Evolutionary conservation across 2,329 filamentous ascomycete species (phyloP).

Genomic region (Lachnellula occidentalis): DNA sequence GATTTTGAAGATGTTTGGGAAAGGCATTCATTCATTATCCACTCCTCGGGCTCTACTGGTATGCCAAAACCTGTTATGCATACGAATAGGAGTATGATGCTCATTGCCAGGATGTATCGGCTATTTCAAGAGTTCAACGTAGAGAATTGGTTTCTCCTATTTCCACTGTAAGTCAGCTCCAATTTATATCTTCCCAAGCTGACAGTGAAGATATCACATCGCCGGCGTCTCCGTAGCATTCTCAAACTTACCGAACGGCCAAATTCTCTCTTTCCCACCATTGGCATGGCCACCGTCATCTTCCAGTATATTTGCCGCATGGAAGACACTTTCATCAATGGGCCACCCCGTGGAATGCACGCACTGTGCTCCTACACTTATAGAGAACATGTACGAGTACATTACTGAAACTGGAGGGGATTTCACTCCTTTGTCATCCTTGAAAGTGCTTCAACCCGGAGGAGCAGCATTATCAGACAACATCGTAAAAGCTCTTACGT

Average conservation of each 20-base stretch:
- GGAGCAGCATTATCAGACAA: constrained; percentile 27
- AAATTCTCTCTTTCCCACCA: constrained; percentile 30
- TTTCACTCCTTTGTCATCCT: constrained; percentile 24
- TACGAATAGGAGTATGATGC: constrained; percentile 31
- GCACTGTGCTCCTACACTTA: constrained; percentile 30
- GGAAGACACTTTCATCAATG: constrained; percentile 23
- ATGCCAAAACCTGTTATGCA: constrained; percentile 30
- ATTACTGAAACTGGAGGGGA: constrained; percentile 23
- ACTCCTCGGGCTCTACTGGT: constrained; percentile 29
- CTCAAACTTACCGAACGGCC: constrained; percentile 29
- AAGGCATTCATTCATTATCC: constrained; percentile 29
- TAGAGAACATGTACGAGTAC: constrained; percentile 30
- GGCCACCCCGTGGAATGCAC: constrained; percentile 27
- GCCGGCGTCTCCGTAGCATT: constrained; percentile 29
- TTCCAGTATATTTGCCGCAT: constrained; percentile 24
- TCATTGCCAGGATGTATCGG: constrained; percentile 32
- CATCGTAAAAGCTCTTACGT: constrained; percentile 22
- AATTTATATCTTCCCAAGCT: not conserved
- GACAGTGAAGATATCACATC: constrained; percentile 25
- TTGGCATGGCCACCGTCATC: constrained; percentile 28
- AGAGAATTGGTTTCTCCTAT: constrained; percentile 32
- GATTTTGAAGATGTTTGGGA: constrained; percentile 30
- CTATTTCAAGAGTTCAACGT: constrained; percentile 30
- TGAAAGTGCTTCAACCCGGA: constrained; percentile 31
- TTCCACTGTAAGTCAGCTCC: constrained; percentile 25